Base-by-base conservation (phyloP, 345 rosid genomes). In the Limnanthes douglasii region DNA sequence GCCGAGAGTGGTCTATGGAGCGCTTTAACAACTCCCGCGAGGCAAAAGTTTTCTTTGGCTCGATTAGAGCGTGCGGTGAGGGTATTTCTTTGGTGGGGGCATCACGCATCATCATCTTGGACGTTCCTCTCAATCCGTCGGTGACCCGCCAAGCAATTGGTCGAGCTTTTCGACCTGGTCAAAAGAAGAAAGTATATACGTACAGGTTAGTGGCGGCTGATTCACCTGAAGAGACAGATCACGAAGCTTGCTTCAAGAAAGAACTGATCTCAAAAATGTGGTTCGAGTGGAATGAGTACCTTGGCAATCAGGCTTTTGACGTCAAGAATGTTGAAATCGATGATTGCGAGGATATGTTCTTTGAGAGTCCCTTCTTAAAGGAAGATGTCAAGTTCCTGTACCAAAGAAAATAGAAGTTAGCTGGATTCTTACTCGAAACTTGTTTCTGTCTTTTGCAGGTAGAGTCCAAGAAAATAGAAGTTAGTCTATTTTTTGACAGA, bases 61-160 rank as follows among this genome's bases (percentile, higher is more conserved):
- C 96, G 1, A 90, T 90, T 10, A 80, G 57, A 57, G 96, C 96
- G 4, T 90, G 98, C 29, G 98, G 96, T 31, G 96, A 90, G 56
- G 96, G 98, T 8, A 84, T 90, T 34, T 90, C 98, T 4, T 43
- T 90, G 53, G 93, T 90, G 19, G 98, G 98, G 23, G 98, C 96
- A 37, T 90, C 96, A 7, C 82, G 95, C 3, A 56, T 90, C 29
- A 61, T 90, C 10, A 80, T 90, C 28, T 34, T 90, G 45, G 98
- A 84, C 45, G 92, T 84, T 28, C 98, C 73, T 41, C 69, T 80
- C 3, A 90, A 90, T 64, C 98, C 98, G 11, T 90, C 98, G 1
- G 98, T 90, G 31, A 80, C 98, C 10, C 94, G 94, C 18, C 96
- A 90, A 68, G 96, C 94, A 0, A 75, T 90, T 4, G 88, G 96